These are phyloP conservation scores for Fusarium metavorans DNA, from an alignment of 2,329 filamentous ascomycete species.

Conservation along the genomic window DNA sequence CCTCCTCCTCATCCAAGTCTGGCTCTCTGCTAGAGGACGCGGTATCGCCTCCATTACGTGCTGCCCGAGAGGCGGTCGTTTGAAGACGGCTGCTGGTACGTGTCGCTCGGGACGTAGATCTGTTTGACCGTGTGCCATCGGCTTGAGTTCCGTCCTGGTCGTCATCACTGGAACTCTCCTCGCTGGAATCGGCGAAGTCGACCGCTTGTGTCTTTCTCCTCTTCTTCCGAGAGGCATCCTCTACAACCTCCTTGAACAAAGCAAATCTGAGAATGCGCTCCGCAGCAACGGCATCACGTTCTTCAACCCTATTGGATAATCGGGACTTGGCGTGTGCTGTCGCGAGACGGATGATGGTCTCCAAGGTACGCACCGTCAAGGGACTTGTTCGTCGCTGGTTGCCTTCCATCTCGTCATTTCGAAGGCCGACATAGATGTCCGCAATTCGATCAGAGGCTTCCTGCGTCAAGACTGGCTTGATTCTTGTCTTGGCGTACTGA, in stretches of 20 bases:
- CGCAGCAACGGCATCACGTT: slow-evolving; percentile 87
- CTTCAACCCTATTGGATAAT: slow-evolving; percentile 87
- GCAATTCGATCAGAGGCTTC: slow-evolving; percentile 93
- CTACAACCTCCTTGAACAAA: slow-evolving; percentile 94
- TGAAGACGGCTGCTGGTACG: slow-evolving; percentile 40
- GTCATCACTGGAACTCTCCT: slow-evolving; percentile 70
- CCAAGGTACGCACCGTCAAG: slow-evolving; percentile 95
- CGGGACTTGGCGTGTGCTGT: slow-evolving; percentile 96
- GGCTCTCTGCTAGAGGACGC: slow-evolving; percentile 48
- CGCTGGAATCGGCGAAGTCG: slow-evolving; percentile 69
- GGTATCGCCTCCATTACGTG: slow-evolving; percentile 41
- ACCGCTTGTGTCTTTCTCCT: slow-evolving; percentile 76
- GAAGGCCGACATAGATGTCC: slow-evolving; percentile 88
- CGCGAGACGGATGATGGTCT: slow-evolving; percentile 97
- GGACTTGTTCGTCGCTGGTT: slow-evolving; percentile 94
- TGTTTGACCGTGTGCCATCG: slow-evolving; percentile 55
- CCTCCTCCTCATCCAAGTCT: slow-evolving; percentile 59
- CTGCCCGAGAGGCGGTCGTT: slow-evolving; percentile 31
- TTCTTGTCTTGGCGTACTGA: slow-evolving; percentile 92
- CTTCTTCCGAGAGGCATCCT: slow-evolving; percentile 84
- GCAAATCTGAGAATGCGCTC: slow-evolving; percentile 94
- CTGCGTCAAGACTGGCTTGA: slow-evolving; percentile 91
- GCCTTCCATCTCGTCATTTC: slow-evolving; percentile 95
- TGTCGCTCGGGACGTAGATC: slow-evolving; percentile 46
- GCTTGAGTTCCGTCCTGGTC: slow-evolving; percentile 67